phyloP scores from a whole-genome alignment of 805 yeast genomes.

The Wickerhamomyces ciferrii region DNA sequence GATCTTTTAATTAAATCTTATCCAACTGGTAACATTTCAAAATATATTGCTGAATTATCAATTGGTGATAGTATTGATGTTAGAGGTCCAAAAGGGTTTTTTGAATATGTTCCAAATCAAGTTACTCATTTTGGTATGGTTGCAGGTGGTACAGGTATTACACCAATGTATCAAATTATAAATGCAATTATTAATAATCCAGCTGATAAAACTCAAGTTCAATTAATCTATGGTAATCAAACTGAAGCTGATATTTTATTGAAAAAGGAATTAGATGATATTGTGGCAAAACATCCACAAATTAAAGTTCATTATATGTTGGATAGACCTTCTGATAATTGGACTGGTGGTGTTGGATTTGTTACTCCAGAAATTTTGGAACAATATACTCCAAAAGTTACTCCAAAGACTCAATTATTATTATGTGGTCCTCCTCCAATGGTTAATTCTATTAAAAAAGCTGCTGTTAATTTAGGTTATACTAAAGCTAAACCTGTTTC shows the following conservation, averaged over 20 bases:
- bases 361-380: conserved; percentile 71
- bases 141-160: conserved; percentile 96
- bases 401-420: conserved; percentile 62
- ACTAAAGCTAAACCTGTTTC: conserved; percentile 84
- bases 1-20: conserved; percentile 84
- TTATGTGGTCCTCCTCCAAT: conserved; percentile 94
- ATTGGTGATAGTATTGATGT: conserved; percentile 77
- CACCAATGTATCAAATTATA: conserved; percentile 93
- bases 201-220: conserved; percentile 68
- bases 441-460: conserved; percentile 80
- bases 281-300: conserved; percentile 49
- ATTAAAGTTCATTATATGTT: conserved; percentile 70
- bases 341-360: conserved; percentile 79
- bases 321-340: conserved; percentile 60
- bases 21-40: conserved; percentile 80
- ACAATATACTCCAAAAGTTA: conserved; percentile 54
- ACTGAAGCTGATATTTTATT: conserved; percentile 75
- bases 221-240: conserved; percentile 77
- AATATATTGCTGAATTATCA: conserved; percentile 61
- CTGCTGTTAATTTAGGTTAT: conserved; percentile 67
- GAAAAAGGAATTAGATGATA: conserved; percentile 70
- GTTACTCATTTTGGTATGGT: conserved; percentile 76
- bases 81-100: conserved; percentile 89
- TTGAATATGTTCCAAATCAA: conserved; percentile 78
- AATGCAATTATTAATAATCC: conserved; percentile 77